Evolutionary conservation across 2,329 filamentous ascomycete genomes (phyloP), one percentile per base, ranked within the genome.

Genomic region (Penicillium sp.): DNA sequence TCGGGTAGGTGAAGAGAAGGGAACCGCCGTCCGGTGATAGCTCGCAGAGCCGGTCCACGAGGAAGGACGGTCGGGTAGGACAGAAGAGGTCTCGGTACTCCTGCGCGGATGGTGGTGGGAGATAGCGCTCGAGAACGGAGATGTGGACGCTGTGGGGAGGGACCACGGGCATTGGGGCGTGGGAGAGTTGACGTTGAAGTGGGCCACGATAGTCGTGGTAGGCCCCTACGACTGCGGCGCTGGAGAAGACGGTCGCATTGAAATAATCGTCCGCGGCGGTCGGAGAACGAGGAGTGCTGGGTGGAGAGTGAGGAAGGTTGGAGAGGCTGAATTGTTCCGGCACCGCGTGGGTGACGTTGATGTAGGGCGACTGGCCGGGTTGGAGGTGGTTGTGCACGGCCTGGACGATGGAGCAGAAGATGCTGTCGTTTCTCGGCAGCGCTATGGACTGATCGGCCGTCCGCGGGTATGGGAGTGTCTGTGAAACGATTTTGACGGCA

Each of bases 1-100:
- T 86, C 0, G 84, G 83, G 58, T 86, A 86, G 39, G 86, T 77
- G 64, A 87, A 82, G 5, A 85, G 66, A 10, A 86, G 69, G n/a
- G 75, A 77, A 40, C 84, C 83, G 24, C 78, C 76, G 31, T 81
- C 66, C 0, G 78, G 72, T 0, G 82, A 83, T 0, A 87, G 73
- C 61, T 87, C 84, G 24, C 76, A 72, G 20, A 87, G 70, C 20
- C 84, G 80, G 62, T 87, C 83, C 36, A 83, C 77, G 1, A 87
- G 73, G 44, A 83, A 73, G 0, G 83, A 86, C 2, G 77, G 78
- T 4, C 80, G 78, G 40, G 72, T 74, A 3, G 76, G 69, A 14
- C 72, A 74, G 65, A 86, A 86, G 62, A 86, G 77, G 56, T 83
- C 79, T 28, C 73, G 68, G 53, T 83, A 84, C 62, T 87, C 84